Evolutionary conservation across 805 yeast genomes (phyloP).

Genomic region (Metschnikowia baotianmanensis): DNA sequence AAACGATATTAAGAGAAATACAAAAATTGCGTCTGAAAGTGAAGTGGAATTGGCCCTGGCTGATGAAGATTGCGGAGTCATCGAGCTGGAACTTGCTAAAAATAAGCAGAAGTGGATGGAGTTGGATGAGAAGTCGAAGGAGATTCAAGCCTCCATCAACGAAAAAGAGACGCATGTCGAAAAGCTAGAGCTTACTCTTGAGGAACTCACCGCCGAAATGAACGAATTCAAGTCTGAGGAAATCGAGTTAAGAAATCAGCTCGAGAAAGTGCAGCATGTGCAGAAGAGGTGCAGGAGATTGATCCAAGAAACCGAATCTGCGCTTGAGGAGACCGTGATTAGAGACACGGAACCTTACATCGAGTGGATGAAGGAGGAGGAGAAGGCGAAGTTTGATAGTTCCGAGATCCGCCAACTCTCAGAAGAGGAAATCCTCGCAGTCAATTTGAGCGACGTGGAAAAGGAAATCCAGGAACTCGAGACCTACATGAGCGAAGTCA

Average conservation of each 20-base stretch:
- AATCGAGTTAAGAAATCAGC: slow-evolving; percentile 60
- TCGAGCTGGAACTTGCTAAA: slow-evolving; percentile 30
- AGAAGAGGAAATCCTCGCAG: slow-evolving; percentile 48
- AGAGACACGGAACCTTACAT: slow-evolving; percentile 55
- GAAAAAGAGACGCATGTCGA: slow-evolving; percentile 43
- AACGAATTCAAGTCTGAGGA: slow-evolving; percentile 62
- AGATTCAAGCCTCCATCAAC: slow-evolving; percentile 34
- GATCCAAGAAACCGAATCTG: slow-evolving; percentile 36
- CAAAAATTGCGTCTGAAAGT: slow-evolving; percentile 45
- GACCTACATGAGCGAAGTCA: slow-evolving; percentile 50
- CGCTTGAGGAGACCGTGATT: slow-evolving; percentile 43
- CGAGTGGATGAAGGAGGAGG: slow-evolving; percentile 48
- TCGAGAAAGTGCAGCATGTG: slow-evolving; percentile 53
- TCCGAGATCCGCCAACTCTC: slow-evolving; percentile 42
- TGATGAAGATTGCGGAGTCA: slow-evolving; percentile 24
- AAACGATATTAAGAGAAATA: slow-evolving; percentile 58
- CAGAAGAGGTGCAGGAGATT: slow-evolving; percentile 39
- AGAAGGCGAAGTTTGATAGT: slow-evolving; percentile 33
- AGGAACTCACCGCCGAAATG: slow-evolving; percentile 44
- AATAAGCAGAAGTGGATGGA: slow-evolving; percentile 3
- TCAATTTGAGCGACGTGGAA: slow-evolving; percentile 50
- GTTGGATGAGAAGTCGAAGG: slow-evolving; percentile 28
- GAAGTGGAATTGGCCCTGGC: slow-evolving; percentile 42
- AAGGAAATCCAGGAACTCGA: slow-evolving; percentile 54
- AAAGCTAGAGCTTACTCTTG: slow-evolving; percentile 23